phyloP scores from a whole-genome alignment of 2,329 filamentous ascomycete species.

The Emericellopsis cladophorae region DNA sequence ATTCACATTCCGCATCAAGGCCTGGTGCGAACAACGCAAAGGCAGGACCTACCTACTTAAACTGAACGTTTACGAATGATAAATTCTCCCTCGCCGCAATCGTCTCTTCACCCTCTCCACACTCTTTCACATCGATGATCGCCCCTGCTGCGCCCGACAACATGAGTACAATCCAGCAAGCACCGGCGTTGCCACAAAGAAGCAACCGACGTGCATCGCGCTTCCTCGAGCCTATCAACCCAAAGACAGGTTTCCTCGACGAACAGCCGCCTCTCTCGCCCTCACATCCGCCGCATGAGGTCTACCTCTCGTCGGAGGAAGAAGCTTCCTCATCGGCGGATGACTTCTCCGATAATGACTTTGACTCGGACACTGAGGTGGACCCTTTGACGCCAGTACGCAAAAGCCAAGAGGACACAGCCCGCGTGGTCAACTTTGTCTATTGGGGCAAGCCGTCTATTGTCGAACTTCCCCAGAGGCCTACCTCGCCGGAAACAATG shows the following conservation, averaged over 20 bases:
- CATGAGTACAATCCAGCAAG: not conserved
- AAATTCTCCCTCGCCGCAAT: no score
- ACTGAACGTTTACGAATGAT: no score
- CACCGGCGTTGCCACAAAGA: slow-evolving; percentile 29
- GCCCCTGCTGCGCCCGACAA: no score
- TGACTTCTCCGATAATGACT: slow-evolving; percentile 43
- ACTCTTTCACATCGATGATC: not conserved
- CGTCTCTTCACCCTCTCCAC: not conserved
- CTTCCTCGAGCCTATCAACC: slow-evolving; percentile 19
- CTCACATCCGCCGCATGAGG: slow-evolving; percentile 37
- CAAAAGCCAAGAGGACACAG: slow-evolving; percentile 40
- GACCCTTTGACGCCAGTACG: not conserved
- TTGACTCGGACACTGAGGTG: slow-evolving; percentile 28
- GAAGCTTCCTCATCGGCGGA: slow-evolving; percentile 50
- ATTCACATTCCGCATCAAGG: not conserved
- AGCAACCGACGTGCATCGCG: slow-evolving; percentile 29
- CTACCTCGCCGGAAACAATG: slow-evolving; percentile 2
- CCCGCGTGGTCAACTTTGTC: slow-evolving; percentile 45
- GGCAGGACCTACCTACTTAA: no score
- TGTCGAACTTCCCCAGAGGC: slow-evolving; percentile 34
- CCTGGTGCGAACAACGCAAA: not conserved
- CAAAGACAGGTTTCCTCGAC: slow-evolving; percentile 5
- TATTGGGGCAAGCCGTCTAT: slow-evolving; percentile 47
- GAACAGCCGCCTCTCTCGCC: slow-evolving; percentile 18
- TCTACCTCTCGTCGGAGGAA: slow-evolving; percentile 55